Base-by-base conservation (phyloP, 2,329 filamentous ascomycete genomes). In the Fusarium dlaminii region DNA sequence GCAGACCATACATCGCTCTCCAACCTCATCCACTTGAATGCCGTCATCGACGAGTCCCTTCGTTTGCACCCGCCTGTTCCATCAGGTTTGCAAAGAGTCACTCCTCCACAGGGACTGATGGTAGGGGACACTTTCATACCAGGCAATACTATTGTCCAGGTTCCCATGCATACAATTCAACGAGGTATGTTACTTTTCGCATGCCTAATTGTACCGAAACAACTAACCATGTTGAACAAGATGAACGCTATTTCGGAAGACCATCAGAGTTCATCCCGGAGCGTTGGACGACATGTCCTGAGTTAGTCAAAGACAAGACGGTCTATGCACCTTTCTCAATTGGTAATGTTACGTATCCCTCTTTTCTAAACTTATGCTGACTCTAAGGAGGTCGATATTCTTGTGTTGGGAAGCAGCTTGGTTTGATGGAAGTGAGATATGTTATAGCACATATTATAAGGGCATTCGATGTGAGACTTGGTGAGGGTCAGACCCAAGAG, bases 41-140 rank as follows among this genome's bases (percentile, higher is more conserved):
- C 81, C 7, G 76, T 78, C 40, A 82, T 86, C 51, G 80, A 86
- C 51, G 85, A 87, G 68, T 57, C 81, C 0, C 75, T 85, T 39
- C 78, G 84, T 1, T 70, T 86, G 8, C 76, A 82, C 46, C 83
- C 84, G 4, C 74, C 83, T 2, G 80, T 84, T 1, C 80, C 81
- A 0, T 78, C 78, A 5, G 83, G 82, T 5, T 37, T 81, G 10
- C 79, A 80, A 48, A 74, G 84, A 4, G 67, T 81, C 36, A 84
- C 84, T 7, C 83, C 84, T 0, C 78, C 80, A 0, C 78, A 83
- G 45, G 85, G 85, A 3, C n/a, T 80, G 11, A 46, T 58, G 20
- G 68, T 78, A 22, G 76, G 61, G 4, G 70, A 68, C 10, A 57
- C 34, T 9, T 72, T 72, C 40, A 65, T 78, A 30, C 76, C 76